Evolutionary conservation across 805 yeast genomes (phyloP), one percentile per base, ranked within the genome.

Genomic region (Hanseniaspora nectarophila): DNA sequence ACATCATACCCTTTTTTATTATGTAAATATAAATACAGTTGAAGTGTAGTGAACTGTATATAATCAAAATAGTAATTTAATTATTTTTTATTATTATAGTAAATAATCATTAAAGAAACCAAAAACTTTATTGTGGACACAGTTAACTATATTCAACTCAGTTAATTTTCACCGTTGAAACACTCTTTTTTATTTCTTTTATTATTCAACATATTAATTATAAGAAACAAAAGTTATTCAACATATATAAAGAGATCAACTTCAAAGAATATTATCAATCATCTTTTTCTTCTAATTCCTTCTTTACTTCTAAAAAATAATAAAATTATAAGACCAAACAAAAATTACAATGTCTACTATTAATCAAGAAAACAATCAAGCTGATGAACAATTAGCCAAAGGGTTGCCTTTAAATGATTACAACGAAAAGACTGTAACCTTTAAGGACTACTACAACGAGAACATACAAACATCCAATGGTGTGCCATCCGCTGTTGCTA

Each of bases 401-500:
- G 46, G 37, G 7, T 23, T 49, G 5, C n/a, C 23, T 5, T 26
- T 42, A 10, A 49, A 49, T 21, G 34, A 53, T n/a, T 46, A 46
- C 26, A 28, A 33, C 23, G 55, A 53, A 43, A 18, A 38, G 9
- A 23, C 15, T 23, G 45, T 46, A 4, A 40, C 37, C 2, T 12
- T 46, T 13, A 53, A 47, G 23, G 52, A 53, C 10, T 53, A 33
- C 16, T 46, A 47, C 28, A 2, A 29, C 9, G 29, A 53, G 6
- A 35, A 23, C 13, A 3, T 53, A 1, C 28, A 35, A 21, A 26
- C 44, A 5, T 21, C 20, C 3, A 10, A 18, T 13, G n/a, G 29
- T 10, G 20, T 21, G 9, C 13, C 5, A 34, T 15, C 43, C 5
- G 39, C 45, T 29, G 59, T 70, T n/a, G 59, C 60, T 13, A 47